Evolutionary conservation across 1,139 yeast species (phyloP), one percentile per base, ranked within the genome.

Genomic region (Pichia terricola): DNA sequence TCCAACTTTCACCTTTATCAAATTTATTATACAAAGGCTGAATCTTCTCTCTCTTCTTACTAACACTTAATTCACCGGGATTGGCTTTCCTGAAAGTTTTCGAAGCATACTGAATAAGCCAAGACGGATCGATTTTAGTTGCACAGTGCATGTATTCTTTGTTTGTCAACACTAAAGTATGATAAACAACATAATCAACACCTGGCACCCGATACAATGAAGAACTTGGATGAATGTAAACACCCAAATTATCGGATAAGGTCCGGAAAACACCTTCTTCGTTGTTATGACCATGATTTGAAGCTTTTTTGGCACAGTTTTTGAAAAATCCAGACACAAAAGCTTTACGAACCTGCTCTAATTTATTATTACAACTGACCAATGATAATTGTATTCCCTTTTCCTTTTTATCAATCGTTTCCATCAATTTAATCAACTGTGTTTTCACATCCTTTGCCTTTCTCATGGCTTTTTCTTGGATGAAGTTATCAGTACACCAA

Each of bases 131-230:
- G 42, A 91, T 80, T 4, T 75, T 70, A 0, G 94, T 81, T 7
- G 81, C 84, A 54, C 87, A 83, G 48, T 87, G 94, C 96, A 91
- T 87, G 61, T 88, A 91, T 66, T 89, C 97, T 57, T 79, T 79
- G 4, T 87, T 73, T 0, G 97, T 91, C 55, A 86, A 68, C 39
- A 89, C 68, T 45, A 91, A 68, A 5, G 94, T 81, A 58, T 89
- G 95, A 58, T 88, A 91, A 2, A 91, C 68, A 43, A 88, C 94
- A 46, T 60, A 60, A n/a, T 62, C 65, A 26, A 60, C 58, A 5
- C 59, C 60, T 28, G 54, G 53, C 53, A 81, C 82, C 27, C 81
- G 84, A 58, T 77, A 84, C 33, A 91, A 62, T 1, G 94, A 72
- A 39, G 95, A 84, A 2, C 95, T 83, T 1, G 98, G 98, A 61